phyloP scores from a whole-genome alignment of 1,284 basidiomycete species.

The Tilletiaria anomala region DNA sequence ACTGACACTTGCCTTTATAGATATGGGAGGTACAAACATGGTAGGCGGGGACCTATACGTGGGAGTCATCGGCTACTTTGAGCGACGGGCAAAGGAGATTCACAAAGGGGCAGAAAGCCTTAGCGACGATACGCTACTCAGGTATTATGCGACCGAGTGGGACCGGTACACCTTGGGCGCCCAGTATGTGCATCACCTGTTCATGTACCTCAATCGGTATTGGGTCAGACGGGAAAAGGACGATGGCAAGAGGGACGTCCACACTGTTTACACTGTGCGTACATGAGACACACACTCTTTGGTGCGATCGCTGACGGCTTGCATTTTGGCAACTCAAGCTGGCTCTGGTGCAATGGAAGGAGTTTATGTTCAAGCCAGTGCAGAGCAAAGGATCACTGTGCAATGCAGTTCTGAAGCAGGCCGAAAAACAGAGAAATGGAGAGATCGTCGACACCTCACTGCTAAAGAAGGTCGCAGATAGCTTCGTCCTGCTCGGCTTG shows the following conservation, averaged over 20 bases:
- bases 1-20: no score
- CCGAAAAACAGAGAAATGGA: constrained; percentile 85
- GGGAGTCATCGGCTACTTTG: neutral
- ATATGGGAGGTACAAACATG: neutral
- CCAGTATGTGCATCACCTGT: constrained; percentile 66
- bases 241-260: constrained; percentile 88
- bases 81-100: neutral
- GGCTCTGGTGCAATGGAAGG: constrained; percentile 88
- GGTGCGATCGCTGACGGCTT: neutral
- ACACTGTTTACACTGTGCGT: constrained; percentile 85
- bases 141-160: constrained; percentile 87
- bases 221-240: constrained; percentile 99
- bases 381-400: constrained; percentile 67
- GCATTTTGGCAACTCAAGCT: constrained; percentile 56
- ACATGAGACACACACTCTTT: neutral
- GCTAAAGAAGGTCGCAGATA: constrained; percentile 90
- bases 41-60: neutral
- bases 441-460: constrained; percentile 84
- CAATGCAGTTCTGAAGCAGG: constrained; percentile 69
- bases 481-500: constrained; percentile 46
- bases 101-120: constrained; percentile 45
- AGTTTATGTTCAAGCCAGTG: constrained; percentile 74
- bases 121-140: constrained; percentile 71
- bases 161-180: constrained; percentile 91
- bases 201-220: constrained; percentile 93